These are phyloP conservation scores for Cynanchum wilfordii DNA, from an alignment of 257 asterid genomes.

Conservation along the genomic window DNA sequence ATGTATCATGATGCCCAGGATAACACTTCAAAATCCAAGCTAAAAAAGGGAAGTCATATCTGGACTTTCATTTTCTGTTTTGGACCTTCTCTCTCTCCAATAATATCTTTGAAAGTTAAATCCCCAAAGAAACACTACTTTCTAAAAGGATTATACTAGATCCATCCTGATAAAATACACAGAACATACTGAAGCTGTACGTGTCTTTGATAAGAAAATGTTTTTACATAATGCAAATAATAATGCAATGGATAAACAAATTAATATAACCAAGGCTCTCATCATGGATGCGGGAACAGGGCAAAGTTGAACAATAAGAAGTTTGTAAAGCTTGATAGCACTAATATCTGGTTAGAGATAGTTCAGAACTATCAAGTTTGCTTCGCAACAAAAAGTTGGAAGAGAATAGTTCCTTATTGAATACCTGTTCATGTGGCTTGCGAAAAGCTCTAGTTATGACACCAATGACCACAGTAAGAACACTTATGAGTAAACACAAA, in stretches of 20 bases:
- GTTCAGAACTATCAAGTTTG: background rate
- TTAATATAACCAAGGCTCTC: too few relatives aligned
- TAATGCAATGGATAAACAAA: too few relatives aligned
- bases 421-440: conserved; percentile 64
- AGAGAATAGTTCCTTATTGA: background rate
- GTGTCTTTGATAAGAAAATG: too few relatives aligned
- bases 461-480: conserved; percentile 34
- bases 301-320: too few relatives aligned
- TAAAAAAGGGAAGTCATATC: background rate
- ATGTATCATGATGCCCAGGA: background rate
- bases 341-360: background rate
- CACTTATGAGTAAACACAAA: conserved; percentile 41
- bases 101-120: too few relatives aligned
- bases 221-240: too few relatives aligned
- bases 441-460: conserved; percentile 33
- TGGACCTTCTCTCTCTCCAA: too few relatives aligned
- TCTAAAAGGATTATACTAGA: too few relatives aligned
- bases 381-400: background rate
- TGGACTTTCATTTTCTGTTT: background rate
- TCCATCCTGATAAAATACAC: too few relatives aligned
- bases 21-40: background rate
- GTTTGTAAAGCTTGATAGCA: background rate
- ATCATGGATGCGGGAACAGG: too few relatives aligned
- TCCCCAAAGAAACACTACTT: too few relatives aligned
- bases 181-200: too few relatives aligned